Base-by-base conservation (phyloP, 116 monocot genomes). In the Phalaenopsis hybrid region DNA sequence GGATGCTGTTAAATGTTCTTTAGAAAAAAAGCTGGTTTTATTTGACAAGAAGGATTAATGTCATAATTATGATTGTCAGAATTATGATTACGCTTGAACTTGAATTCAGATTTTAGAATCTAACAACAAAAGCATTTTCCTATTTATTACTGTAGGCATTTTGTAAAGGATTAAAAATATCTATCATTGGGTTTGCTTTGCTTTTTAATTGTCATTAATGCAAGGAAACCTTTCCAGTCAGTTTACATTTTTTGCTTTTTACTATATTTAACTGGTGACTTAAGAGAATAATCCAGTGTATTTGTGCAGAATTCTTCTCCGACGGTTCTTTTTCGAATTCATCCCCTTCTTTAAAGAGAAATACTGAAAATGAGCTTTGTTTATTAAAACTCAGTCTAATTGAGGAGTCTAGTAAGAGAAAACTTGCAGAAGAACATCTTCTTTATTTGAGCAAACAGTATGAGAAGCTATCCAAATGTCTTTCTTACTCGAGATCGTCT, bases 391-490 rank as follows among this genome's bases (percentile, higher is more conserved):
- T 89, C 41, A 87, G 67, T 79, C 83, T 95, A 59, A 20, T 84
- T 44, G 88, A 92, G 79, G 91, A 95, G 86, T 88, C 79, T 50
- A 91, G 82, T 78, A 93, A 67, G 70, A 59, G 91, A 79, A 88
- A 86, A 46, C 74, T 74, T 51, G 87, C 82, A 49, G 95, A 95
- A 77, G 83, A 86, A 13, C 67, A 74, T 84, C 77, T 88, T 25
- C 81, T 57, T 18, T 48, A 74, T 57, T 77, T 90, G 80, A 84
- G 86, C 65, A 82, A 83, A 46, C 84, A 87, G 55, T 92, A 88
- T 87, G 51, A 83, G 37, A 93, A 73, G 44, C 57, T 91, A 65
- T 75, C 81, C 6, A 59, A 69, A 13, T 85, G 46, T 69, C 85
- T 94, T 16, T 82, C 80, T 81, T 87, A 80, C 7, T 16, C 83